These are phyloP conservation scores for Fomes fomentarius DNA, from an alignment of 1,284 basidiomycete genomes.

Conservation along the genomic window DNA sequence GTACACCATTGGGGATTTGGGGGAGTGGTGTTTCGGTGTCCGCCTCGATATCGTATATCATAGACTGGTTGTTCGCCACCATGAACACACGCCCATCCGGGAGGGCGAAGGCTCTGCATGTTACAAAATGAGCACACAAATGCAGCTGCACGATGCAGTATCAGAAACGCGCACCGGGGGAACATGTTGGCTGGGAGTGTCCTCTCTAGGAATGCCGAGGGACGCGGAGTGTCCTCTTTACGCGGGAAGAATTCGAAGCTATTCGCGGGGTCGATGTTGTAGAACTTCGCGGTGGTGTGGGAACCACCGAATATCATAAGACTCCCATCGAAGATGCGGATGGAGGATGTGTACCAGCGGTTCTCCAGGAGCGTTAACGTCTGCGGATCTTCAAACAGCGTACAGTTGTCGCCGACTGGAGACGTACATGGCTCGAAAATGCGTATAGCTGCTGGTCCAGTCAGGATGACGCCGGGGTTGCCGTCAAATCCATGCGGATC, in stretches of 20 bases:
- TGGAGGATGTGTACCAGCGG: slow-evolving; percentile 48
- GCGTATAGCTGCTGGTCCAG: slow-evolving; percentile 34
- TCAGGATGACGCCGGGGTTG: slow-evolving; percentile 38
- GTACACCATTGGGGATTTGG: slow-evolving; percentile 52
- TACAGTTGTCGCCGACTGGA: slow-evolving; percentile 39
- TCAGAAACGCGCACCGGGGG: slow-evolving; percentile 23
- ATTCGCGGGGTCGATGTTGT: slow-evolving; percentile 46
- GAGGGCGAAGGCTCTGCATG: slow-evolving; percentile 27
- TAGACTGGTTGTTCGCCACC: slow-evolving; percentile 48
- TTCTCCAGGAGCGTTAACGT: slow-evolving; percentile 36
- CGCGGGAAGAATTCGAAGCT: slow-evolving; percentile 57
- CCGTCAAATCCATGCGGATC: slow-evolving; percentile 45
- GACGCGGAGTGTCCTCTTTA: slow-evolving; percentile 49
- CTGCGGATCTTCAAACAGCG: slow-evolving; percentile 42
- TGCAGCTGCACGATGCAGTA: too few relatives aligned
- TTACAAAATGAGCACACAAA: too few relatives aligned
- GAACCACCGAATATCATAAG: slow-evolving; percentile 47
- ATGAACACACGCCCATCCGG: slow-evolving; percentile 45
- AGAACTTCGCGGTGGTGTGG: slow-evolving; percentile 38
- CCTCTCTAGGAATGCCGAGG: slow-evolving; percentile 47
- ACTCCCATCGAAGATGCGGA: slow-evolving; percentile 45
- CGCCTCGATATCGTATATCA: slow-evolving; percentile 29
- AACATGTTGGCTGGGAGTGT: slow-evolving; percentile 30
- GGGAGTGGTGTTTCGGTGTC: slow-evolving; percentile 45
- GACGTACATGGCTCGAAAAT: slow-evolving; percentile 42